These are phyloP conservation scores for Notholithocarpus densiflorus DNA, from an alignment of 306 rosid genomes.

Conservation along the genomic window DNA sequence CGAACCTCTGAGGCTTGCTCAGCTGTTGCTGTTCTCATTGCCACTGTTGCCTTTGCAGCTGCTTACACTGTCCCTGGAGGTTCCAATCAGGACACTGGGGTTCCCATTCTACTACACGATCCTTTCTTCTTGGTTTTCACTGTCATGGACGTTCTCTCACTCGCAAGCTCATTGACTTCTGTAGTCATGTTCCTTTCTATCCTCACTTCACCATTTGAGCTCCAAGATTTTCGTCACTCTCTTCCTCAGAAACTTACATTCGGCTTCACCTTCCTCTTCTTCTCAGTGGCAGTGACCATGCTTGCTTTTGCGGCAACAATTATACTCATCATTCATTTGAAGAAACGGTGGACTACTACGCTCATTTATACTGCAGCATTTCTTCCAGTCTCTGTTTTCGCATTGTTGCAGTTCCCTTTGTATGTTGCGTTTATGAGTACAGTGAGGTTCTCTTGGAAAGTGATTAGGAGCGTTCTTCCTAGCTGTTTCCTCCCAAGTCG, in stretches of 20 bases:
- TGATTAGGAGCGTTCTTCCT: not conserved
- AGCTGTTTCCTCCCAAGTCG: no score
- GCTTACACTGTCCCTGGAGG: slow-evolving; percentile 32
- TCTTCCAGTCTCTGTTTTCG: slow-evolving; percentile 30
- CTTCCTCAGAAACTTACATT: slow-evolving; percentile 24
- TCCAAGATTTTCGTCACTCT: slow-evolving; percentile 8
- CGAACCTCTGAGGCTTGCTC: slow-evolving; percentile 35
- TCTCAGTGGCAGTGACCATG: slow-evolving; percentile 26
- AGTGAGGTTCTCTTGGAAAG: not conserved
- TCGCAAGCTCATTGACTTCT: slow-evolving; percentile 29
- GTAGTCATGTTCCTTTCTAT: slow-evolving; percentile 46
- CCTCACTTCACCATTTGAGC: slow-evolving; percentile 27
- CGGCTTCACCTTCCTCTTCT: slow-evolving; percentile 31
- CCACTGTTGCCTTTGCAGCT: slow-evolving; percentile 35
- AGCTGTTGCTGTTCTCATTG: slow-evolving; percentile 19
- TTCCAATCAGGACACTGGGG: not conserved
- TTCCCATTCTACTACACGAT: not conserved
- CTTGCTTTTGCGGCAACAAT: slow-evolving; percentile 31
- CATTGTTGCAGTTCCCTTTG: slow-evolving; percentile 19
- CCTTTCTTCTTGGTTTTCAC: slow-evolving; percentile 34
- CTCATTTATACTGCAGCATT: slow-evolving; percentile 19
- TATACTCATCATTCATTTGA: slow-evolving; percentile 5
- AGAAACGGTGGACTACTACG: slow-evolving; percentile 12
- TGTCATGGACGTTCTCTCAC: slow-evolving; percentile 27
- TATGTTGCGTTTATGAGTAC: not conserved